phyloP scores from a whole-genome alignment of 202 grass and related monocot genomes.

The Panicum hallii region DNA sequence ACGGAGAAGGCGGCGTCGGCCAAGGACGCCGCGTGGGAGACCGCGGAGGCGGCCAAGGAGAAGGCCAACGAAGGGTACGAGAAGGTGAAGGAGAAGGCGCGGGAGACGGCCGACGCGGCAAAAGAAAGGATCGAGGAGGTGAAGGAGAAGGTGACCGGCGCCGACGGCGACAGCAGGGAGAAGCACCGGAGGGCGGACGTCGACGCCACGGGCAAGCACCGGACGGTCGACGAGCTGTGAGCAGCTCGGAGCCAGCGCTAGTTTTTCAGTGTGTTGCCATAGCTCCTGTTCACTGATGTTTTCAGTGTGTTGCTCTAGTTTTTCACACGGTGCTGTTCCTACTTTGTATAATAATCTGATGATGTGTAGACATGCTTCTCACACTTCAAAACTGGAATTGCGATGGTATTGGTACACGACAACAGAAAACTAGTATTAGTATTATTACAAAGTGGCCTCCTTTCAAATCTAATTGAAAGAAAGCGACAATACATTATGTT shows the following conservation, averaged over 20 bases:
- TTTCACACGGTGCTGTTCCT: constrained; percentile 14
- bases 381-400: neutral
- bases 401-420: neutral
- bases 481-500: neutral
- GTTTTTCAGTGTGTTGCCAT: too few relatives aligned
- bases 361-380: constrained; percentile 9
- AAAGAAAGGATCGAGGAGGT: constrained; percentile 58
- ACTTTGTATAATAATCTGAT: constrained; percentile 47
- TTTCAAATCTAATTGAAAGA: constrained; percentile 57
- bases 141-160: constrained; percentile 49
- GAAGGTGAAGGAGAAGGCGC: constrained; percentile 50
- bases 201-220: constrained; percentile 32
- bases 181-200: constrained; percentile 43
- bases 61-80: constrained; percentile 44
- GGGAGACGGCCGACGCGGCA: constrained; percentile 38
- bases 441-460: neutral
- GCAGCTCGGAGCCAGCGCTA: too few relatives aligned
- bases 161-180: constrained; percentile 19
- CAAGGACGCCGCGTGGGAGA: constrained; percentile 46
- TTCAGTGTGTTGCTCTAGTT: constrained; percentile 34
- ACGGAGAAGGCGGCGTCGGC: constrained; percentile 39
- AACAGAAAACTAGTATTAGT: neutral
- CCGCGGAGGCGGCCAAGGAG: constrained; percentile 53
- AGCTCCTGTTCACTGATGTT: constrained; percentile 1
- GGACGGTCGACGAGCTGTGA: constrained; percentile 67